Base-by-base conservation (phyloP, 2,329 filamentous ascomycete genomes). In the Apiospora malaysiana region DNA sequence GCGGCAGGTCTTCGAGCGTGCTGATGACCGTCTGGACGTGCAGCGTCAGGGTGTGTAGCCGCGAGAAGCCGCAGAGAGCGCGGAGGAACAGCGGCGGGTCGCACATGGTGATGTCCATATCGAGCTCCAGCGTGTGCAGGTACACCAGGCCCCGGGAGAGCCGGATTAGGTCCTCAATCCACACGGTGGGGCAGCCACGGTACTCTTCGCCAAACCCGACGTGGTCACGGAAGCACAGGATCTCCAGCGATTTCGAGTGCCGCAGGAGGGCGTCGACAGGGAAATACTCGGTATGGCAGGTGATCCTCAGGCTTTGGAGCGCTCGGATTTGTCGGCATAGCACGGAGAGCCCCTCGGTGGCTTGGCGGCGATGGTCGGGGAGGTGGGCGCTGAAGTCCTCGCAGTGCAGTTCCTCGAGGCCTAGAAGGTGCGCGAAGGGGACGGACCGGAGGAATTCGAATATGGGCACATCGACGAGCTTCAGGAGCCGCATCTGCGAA, bases 301-400 rank as follows among this genome's bases (percentile, higher is more conserved):
- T 83, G 8, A 87, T 74, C 27, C 80, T 79, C 7, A 88, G 76
- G 2, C 74, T 76, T 27, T 78, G 74, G 3, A 85, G 81, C 3
- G 79, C 79, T 14, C 72, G 70, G 21, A 86, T 80, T 71, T 83
- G 76, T 45, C 80, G 73, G n/a, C 86, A 76, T 2, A 87, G 76
- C 3, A 73, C 4, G 70, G 83, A 79, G n/a, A 86, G 75, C 7
- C 78, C 74, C 25, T 74, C 66, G 0, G 85, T 86, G 0, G 82
- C 82, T 46, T 85, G 82, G 21, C 76, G 75, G 37, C 82, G 80
- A 37, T 75, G 75, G 68, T 85, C 80, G 1, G 78, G 74, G 2
- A 79, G 71, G 73, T 85, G 83, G 4, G 82, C 81, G 71, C 81
- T 84, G 70, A 81, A 84, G 71, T 87, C 85, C n/a, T 86, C 83